These are phyloP conservation scores for Nothopassalora personata DNA, from an alignment of 2,329 filamentous ascomycete species.

Conservation along the genomic window DNA sequence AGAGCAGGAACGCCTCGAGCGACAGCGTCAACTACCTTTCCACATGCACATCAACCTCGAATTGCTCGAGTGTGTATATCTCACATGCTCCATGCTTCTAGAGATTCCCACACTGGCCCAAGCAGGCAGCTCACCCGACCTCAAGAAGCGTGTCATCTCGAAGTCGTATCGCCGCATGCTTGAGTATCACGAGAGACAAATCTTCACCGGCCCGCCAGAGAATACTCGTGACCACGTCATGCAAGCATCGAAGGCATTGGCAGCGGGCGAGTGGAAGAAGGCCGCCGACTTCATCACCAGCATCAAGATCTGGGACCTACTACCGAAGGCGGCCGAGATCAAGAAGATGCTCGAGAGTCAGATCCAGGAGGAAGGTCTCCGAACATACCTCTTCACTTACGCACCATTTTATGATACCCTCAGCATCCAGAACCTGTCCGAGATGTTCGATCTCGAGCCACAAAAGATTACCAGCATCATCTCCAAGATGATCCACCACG, in stretches of 20 bases:
- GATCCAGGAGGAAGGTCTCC: constrained; percentile 96
- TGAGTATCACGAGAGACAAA: constrained; percentile 98
- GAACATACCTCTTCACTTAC: constrained; percentile 98
- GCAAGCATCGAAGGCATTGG: constrained; percentile 95
- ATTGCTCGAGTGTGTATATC: constrained; percentile 94
- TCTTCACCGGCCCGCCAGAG: constrained; percentile 96
- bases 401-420: constrained; percentile 98
- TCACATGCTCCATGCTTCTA: constrained; percentile 98
- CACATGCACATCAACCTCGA: constrained; percentile 99
- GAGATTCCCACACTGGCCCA: constrained; percentile 96
- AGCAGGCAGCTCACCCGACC: constrained; percentile 90
- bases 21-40: constrained; percentile 95
- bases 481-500: constrained; percentile 99
- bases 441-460: constrained; percentile 90
- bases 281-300: constrained; percentile 86
- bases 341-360: constrained; percentile 96
- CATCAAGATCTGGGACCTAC: constrained; percentile 99
- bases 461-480: constrained; percentile 92
- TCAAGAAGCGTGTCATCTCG: constrained; percentile 96
- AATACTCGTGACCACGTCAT: constrained; percentile 99
- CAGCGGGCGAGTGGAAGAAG: constrained; percentile 98
- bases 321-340: constrained; percentile 87
- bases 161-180: constrained; percentile 99
- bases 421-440: constrained; percentile 73
- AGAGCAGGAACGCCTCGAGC: constrained; percentile 94